Evolutionary conservation across 441 rosid genomes (phyloP), one percentile per base, ranked within the genome.

Genomic region (Erodium moschatum): DNA sequence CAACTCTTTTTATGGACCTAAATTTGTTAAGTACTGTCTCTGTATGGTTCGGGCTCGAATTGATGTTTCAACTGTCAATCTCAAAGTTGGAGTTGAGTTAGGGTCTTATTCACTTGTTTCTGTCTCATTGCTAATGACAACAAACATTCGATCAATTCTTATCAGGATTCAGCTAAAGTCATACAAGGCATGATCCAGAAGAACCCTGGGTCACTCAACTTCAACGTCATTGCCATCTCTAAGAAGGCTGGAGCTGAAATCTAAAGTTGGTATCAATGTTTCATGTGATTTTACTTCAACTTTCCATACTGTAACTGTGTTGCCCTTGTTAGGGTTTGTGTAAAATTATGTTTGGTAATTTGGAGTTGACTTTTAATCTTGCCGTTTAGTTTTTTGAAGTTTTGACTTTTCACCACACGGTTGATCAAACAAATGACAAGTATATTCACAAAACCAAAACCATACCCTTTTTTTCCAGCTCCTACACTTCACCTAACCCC

Each of bases 101-200:
- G 60, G 10, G 20, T 52, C 60, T 16, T 16, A 52, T 31, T n/a
- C n/a, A n/a, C n/a, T n/a, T n/a, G n/a, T n/a, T n/a, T n/a, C n/a
- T n/a, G n/a, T n/a, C n/a, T n/a, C n/a, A n/a, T n/a, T n/a, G n/a
- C n/a, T n/a, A n/a, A n/a, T n/a, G n/a, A n/a, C n/a, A n/a, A n/a
- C 27, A 24, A 24, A 24, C 2, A 24, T 24, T 24, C 2, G 1
- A 24, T 24, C 27, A 24, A 24, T 24, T 15, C 67, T 3, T 38
- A 8, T 70, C 86, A 87, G 95, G 97, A 89, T 71, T 86, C 97
- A 0, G 81, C 86, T 15, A 85, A 82, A 75, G 88, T 89, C 69
- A 87, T 93, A 56, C 71, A 66, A 78, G 79, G 81, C 68, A 89
- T 89, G 83, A 92, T 90, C 66, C 79, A 83, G 85, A 85, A 85